Base-by-base conservation (phyloP, 129 eudicot species). In the Logfia minima region DNA sequence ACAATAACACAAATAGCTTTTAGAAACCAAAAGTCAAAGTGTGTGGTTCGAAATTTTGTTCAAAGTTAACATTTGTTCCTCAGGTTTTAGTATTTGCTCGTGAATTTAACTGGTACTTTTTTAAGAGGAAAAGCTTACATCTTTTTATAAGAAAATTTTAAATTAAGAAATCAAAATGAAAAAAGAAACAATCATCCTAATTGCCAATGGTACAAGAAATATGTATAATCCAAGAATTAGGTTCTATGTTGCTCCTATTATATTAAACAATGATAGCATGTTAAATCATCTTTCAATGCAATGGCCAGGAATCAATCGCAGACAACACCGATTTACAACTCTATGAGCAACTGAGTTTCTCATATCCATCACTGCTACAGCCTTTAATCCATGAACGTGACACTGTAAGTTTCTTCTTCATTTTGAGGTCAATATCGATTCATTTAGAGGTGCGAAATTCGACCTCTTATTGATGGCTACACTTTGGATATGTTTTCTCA, bases 341-440 rank as follows among this genome's bases (percentile, higher is more conserved):
- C 22, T 94, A 94, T 73, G 96, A 89, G 82, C 88, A 91, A 74
- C 77, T 94, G 72, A 91, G 96, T 80, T 79, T 78, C 65, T 89
- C 99, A 71, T 91, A 87, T 68, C 97, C 99, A 19, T 91, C 99
- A 37, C 81, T 94, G 83, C 85, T 94, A 39, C 96, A 81, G 75
- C 92, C 96, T 56, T 92, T 94, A 68, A 79, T 91, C 77, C 86
- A 91, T 41, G 99, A 94, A 78, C 97, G 96, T 37, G 99, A 94
- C 87, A 94, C 94, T 4, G 99, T 94, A 82, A 93, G 96, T 70
- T 43, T 55, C 65, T 72, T 64, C 21, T 11, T 9, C 23, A 26
- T 65, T 66, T 62, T 64, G 61, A 70, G 28, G 32, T 52, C 55
- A 19, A 14, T 76, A 65, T 34, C 7, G 11, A 31, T 75, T 11